Conservation (phyloP, 805 yeast species). For the Blastobotrys americana region DNA sequence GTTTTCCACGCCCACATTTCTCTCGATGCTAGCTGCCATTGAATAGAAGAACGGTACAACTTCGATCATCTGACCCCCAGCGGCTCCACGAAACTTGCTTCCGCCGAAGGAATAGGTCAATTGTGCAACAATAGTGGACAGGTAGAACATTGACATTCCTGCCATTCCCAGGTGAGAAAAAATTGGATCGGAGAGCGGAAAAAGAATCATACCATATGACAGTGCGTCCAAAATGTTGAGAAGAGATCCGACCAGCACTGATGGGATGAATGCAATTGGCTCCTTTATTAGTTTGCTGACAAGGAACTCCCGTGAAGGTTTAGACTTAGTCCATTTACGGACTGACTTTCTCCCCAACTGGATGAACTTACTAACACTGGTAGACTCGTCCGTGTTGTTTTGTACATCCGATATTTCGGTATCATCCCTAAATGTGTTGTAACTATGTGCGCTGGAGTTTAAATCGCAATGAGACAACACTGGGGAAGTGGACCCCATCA, state of each 20-base stretch:
- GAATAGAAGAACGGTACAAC: slow-evolving; percentile 97
- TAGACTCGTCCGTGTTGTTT: too few relatives aligned
- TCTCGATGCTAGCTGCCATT: slow-evolving; percentile 72
- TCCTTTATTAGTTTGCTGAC: slow-evolving; percentile 2
- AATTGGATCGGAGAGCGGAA: slow-evolving; percentile 76
- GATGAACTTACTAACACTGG: background rate
- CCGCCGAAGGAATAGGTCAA: slow-evolving; percentile 84
- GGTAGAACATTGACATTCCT: slow-evolving; percentile 90
- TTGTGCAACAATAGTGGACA: slow-evolving; percentile 86
- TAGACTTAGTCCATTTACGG: background rate
- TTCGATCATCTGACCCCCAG: slow-evolving; percentile 98
- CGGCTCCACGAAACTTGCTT: slow-evolving; percentile 80
- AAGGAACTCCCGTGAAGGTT: background rate
- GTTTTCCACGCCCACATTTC: slow-evolving; percentile 44
- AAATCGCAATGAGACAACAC: background rate
- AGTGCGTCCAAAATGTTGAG: slow-evolving; percentile 87
- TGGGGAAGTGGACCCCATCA: background rate
- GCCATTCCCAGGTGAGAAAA: slow-evolving; percentile 77
- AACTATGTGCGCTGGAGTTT: too few relatives aligned
- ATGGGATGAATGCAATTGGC: slow-evolving; percentile 55
- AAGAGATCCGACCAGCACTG: slow-evolving; percentile 77
- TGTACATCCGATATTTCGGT: too few relatives aligned
- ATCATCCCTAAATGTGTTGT: too few relatives aligned
- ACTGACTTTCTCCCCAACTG: background rate
- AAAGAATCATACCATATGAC: slow-evolving; percentile 95